Base-by-base conservation (phyloP, 805 yeast genomes). In the Teunomyces funiuensis region DNA sequence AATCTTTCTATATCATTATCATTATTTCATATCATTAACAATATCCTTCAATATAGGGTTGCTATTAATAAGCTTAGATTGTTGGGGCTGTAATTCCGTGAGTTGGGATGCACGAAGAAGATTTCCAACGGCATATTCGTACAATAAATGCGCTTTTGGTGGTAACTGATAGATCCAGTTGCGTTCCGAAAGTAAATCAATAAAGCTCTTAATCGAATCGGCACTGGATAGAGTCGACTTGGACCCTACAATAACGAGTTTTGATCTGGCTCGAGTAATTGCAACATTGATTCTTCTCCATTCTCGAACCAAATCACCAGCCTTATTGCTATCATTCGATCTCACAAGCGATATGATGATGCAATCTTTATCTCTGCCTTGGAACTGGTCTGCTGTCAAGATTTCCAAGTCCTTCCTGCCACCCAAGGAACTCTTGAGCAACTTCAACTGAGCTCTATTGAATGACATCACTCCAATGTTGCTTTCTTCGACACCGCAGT, bases 211-310 rank as follows among this genome's bases (percentile, higher is more conserved):
- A 36, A 85, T 69, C 8, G 81, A 74, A 3, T 68, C 70, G 29
- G 75, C 74, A 18, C 65, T 67, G 20, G 66, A 60, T 48, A 88
- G 63, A 0, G 96, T 85, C 7, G 67, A 65, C 41, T 71, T 73
- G 1, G 96, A 87, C 0, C 99, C 99, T 27, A 93, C 66, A 13
- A 93, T 79, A 11, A 93, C 76, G 31, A 95, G 73, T 61, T 93
- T 93, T 15, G 85, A 76, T 57, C 79, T 82, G 0, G 99, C 91
- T 47, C 99, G 73, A 0, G 98, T 93, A 58, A 93, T 83, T 0
- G 97, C 95, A 26, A 93, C 99, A 61, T 93, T 93, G 36, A 93
- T 77, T 45, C 99, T 75, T 47, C 97, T 73, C 90, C 97, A 84
- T 53, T 93, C 98, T 46, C 76, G 79, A 31, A 93, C 65, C 33